Conservation (phyloP, 192 early-diverging fungal species). For the Umbelopsis vinacea region DNA sequence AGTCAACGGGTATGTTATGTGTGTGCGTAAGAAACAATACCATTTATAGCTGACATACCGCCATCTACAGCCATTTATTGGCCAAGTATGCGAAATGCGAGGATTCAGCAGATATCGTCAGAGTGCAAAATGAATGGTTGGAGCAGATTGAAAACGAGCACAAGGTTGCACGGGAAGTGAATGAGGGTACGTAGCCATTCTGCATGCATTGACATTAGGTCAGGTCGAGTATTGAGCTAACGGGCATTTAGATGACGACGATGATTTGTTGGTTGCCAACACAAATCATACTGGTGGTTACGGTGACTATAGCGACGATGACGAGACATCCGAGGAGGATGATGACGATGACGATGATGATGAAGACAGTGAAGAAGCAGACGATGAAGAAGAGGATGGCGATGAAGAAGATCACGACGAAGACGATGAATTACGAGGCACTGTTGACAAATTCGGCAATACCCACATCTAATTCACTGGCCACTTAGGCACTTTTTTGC, state of each 20-base stretch:
- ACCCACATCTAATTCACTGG: slow-evolving; percentile 5
- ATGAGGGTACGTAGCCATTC: neutral
- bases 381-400: neutral
- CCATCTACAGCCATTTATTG: slow-evolving; percentile 64
- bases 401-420: neutral
- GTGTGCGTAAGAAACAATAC: neutral
- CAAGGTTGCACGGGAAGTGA: neutral
- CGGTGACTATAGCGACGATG: neutral
- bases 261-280: slow-evolving; percentile 17
- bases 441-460: neutral
- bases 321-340: neutral
- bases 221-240: neutral
- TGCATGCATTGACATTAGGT: neutral
- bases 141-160: slow-evolving; percentile 23
- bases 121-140: slow-evolving; percentile 82
- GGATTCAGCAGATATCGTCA: slow-evolving; percentile 71
- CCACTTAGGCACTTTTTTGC: no score
- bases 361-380: neutral
- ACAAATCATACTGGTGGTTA: neutral
- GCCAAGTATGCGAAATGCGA: slow-evolving; percentile 77
- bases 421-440: slow-evolving; percentile 3
- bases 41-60: neutral
- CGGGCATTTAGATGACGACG: neutral
- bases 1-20: slow-evolving; percentile 72
- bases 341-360: no score